A percentile compares a stretch with the other conserved stretches of the same genome.
These are phyloP conservation scores for Populus tomentosa DNA, from an alignment of 441 rosid species.

Conservation along the genomic window DNA sequence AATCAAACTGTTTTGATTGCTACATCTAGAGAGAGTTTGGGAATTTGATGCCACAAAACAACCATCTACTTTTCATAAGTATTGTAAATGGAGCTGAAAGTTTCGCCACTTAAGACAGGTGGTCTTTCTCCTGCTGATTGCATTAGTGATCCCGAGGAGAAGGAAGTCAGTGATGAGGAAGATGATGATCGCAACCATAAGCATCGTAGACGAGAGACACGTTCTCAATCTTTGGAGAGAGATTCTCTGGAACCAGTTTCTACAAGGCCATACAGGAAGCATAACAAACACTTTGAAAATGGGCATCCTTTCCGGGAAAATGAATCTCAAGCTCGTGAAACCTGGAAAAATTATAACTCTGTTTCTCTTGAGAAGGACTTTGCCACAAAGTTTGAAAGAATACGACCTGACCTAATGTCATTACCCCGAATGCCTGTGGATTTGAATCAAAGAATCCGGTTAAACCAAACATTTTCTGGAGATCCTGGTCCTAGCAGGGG, in stretches of 20 bases:
- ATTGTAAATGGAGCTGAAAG: too few species aligned
- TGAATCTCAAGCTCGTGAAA: conserved; percentile 50
- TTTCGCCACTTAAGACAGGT: too few species aligned
- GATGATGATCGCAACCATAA: too few species aligned
- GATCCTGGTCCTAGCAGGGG: conserved; percentile 78
- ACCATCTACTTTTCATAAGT: background rate
- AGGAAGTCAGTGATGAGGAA: too few species aligned
- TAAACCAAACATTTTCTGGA: conserved; percentile 50
- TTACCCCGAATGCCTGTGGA: conserved; percentile 46
- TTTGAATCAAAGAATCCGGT: conserved; percentile 51
- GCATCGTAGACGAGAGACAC: too few species aligned
- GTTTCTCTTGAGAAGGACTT: conserved; percentile 36
- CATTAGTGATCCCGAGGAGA: too few species aligned
- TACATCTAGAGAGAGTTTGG: conserved; percentile 20
- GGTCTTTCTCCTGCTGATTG: too few species aligned
- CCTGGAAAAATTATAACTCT: conserved; percentile 39
- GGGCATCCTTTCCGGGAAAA: conserved; percentile 59
- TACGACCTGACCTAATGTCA: conserved; percentile 42
- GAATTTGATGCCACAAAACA: conserved; percentile 29
- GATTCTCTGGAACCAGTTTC: conserved; percentile 39
- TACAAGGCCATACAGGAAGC: conserved; percentile 66
- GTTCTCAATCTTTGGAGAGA: too few species aligned
- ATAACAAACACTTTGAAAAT: conserved; percentile 56
- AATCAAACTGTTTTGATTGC: conserved; percentile 14
- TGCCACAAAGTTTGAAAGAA: conserved; percentile 49